Percentiles rank a stretch among this genome's conserved stretches.
phyloP scores from a whole-genome alignment of 768 basidiomycete species.

The Lactarius quietus region DNA sequence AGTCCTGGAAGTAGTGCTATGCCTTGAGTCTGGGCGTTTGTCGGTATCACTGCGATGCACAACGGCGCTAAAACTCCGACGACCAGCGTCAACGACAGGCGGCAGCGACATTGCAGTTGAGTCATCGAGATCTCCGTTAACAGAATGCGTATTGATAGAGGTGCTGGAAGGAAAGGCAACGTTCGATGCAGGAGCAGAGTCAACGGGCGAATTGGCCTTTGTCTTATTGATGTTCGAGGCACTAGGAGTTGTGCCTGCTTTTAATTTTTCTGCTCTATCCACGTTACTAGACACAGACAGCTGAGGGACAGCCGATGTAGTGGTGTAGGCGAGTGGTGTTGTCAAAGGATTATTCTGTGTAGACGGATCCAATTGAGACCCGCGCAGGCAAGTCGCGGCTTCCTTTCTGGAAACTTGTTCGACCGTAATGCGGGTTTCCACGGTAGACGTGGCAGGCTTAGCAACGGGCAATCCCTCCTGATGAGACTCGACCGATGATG shows the following conservation, averaged over 20 bases:
- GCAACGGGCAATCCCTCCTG: conserved; percentile 2
- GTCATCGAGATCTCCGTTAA: not conserved
- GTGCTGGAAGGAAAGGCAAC: not conserved
- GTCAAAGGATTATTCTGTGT: conserved; percentile 1
- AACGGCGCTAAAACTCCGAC: conserved; percentile 33
- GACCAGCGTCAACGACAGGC: conserved; percentile 22
- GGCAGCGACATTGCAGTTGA: conserved; percentile 1
- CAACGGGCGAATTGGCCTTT: not conserved
- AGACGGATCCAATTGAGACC: not conserved
- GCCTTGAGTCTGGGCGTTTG: conserved; percentile 5
- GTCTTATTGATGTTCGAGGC: not conserved
- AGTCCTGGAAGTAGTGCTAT: conserved; percentile 17
- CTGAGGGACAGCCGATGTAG: conserved; percentile 3
- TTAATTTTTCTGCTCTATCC: not conserved
- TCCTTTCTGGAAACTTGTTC: conserved; percentile 12
- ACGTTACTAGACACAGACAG: not conserved
- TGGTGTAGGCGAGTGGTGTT: not conserved
- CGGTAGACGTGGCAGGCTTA: not conserved
- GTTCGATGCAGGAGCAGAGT: not conserved
- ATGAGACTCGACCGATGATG: not conserved
- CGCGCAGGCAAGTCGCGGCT: not conserved
- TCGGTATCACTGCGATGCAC: conserved; percentile 32
- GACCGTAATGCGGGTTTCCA: conserved; percentile 5
- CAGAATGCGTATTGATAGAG: not conserved
- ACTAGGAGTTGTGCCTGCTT: not conserved